A percentile compares a stretch with the other conserved stretches of the same genome.
Conservation (phyloP, 2,329 filamentous ascomycete species). For the Alternaria rosae region DNA sequence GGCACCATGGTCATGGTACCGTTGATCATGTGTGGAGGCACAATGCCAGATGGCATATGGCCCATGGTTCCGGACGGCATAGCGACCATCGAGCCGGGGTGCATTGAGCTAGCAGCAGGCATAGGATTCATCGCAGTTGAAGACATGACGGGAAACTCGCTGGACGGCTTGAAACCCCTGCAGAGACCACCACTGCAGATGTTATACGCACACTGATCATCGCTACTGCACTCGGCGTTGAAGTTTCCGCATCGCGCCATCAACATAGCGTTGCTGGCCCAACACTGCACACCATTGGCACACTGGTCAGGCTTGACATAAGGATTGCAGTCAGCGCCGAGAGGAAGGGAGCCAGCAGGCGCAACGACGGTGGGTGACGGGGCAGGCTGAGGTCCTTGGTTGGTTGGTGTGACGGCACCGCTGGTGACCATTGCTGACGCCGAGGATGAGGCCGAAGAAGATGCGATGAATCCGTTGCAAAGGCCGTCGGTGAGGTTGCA, state of each 20-base stretch:
- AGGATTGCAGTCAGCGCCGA: constrained; percentile 27
- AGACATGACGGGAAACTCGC: background rate
- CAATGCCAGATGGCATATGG: background rate
- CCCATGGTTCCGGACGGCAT: background rate
- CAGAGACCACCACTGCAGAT: constrained; percentile 25
- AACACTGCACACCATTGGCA: constrained; percentile 19
- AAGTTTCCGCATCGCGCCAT: constrained; percentile 28
- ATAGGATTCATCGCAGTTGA: background rate
- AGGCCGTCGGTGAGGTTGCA: constrained; percentile 21
- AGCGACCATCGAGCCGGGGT: background rate
- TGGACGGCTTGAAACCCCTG: constrained; percentile 18
- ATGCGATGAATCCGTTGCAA: constrained; percentile 24
- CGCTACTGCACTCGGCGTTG: constrained; percentile 20
- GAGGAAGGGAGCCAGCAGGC: constrained; percentile 20
- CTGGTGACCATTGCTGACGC: constrained; percentile 10
- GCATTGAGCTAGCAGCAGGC: background rate
- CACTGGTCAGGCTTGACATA: constrained; percentile 19
- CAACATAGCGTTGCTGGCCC: constrained; percentile 21
- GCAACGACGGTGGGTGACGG: constrained; percentile 22
- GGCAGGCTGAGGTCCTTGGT: constrained; percentile 7
- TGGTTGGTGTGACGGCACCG: background rate
- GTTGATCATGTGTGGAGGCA: constrained; percentile 3
- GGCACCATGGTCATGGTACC: constrained; percentile 9
- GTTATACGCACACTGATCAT: constrained; percentile 27
- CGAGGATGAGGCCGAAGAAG: constrained; percentile 10